phyloP scores from a whole-genome alignment of 305 asterid species.

The Rubia balearica region DNA sequence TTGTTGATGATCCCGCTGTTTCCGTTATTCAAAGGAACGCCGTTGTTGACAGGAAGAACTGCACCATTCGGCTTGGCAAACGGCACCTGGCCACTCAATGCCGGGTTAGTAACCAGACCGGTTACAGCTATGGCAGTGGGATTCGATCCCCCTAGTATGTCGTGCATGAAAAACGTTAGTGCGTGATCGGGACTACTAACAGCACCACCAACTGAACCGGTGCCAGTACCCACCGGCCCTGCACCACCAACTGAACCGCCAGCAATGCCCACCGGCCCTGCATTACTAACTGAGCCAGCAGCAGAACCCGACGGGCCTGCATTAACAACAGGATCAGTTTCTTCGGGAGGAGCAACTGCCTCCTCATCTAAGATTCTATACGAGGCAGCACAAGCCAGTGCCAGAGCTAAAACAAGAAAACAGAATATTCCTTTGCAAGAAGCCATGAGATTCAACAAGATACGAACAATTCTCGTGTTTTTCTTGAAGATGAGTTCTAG shows the following conservation, averaged over 20 bases:
- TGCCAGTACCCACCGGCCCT: neutral
- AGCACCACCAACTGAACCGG: neutral
- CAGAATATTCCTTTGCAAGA: slow-evolving; percentile 19
- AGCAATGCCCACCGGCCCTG: slow-evolving; percentile 4
- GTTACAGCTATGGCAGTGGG: slow-evolving; percentile 81
- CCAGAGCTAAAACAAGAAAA: slow-evolving; percentile 38
- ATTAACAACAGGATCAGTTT: slow-evolving; percentile 19
- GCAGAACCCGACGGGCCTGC: neutral
- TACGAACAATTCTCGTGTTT: neutral
- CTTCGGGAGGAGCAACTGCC: slow-evolving; percentile 22
- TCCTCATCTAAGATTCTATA: slow-evolving; percentile 51
- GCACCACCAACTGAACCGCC: neutral
- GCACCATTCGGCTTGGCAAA: slow-evolving; percentile 74
- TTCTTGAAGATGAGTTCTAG: neutral
- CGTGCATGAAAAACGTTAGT: slow-evolving; percentile 71
- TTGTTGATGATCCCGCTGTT: slow-evolving; percentile 56
- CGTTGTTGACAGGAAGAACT: slow-evolving; percentile 55
- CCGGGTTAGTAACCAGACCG: slow-evolving; percentile 63
- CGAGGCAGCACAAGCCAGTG: slow-evolving; percentile 32
- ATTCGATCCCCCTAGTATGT: slow-evolving; percentile 68
- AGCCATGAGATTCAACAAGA: slow-evolving; percentile 27
- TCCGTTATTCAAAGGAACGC: slow-evolving; percentile 55
- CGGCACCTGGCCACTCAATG: slow-evolving; percentile 67
- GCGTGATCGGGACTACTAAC: slow-evolving; percentile 26
- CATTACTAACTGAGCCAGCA: slow-evolving; percentile 6